phyloP scores from a whole-genome alignment of 2,329 filamentous ascomycete genomes.

The Microdochium trichocladiopsis region DNA sequence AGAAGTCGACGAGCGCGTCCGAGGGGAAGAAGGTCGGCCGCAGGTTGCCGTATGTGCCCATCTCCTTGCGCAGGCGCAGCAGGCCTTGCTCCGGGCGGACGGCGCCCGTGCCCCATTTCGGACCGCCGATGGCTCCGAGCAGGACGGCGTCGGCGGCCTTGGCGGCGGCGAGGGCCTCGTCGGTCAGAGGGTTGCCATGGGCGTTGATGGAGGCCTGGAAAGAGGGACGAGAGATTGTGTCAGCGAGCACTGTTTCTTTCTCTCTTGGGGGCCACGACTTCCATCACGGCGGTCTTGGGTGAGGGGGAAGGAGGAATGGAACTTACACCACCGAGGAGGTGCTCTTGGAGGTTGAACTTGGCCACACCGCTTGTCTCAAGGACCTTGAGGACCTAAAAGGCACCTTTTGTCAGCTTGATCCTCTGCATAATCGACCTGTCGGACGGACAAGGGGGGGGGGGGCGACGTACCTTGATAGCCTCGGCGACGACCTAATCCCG shows the following conservation, averaged over 20 bases:
- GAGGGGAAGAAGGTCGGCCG: slow-evolving; percentile 94
- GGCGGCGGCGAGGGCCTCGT: slow-evolving; percentile 74
- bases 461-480: slow-evolving; percentile 64
- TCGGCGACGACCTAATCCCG: slow-evolving; percentile 63
- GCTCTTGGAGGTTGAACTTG: slow-evolving; percentile 85
- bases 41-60: slow-evolving; percentile 90
- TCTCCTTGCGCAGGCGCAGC: slow-evolving; percentile 84
- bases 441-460: neutral
- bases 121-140: slow-evolving; percentile 90
- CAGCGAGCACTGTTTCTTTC: neutral
- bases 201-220: slow-evolving; percentile 79
- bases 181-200: slow-evolving; percentile 70
- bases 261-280: too few relatives aligned
- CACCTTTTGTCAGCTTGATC: neutral
- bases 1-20: slow-evolving; percentile 73
- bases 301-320: slow-evolving; percentile 2
- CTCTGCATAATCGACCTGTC: neutral
- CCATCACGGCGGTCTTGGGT: slow-evolving; percentile 3
- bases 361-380: slow-evolving; percentile 66
- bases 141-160: slow-evolving; percentile 85
- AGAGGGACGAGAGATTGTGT: neutral
- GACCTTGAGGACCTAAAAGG: slow-evolving; percentile 63
- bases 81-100: slow-evolving; percentile 92
- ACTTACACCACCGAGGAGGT: slow-evolving; percentile 86
- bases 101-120: slow-evolving; percentile 85